Percentiles rank a stretch among this genome's conserved stretches.
Conservation (phyloP, 768 basidiomycete species). For the Daedaleopsis nitida region DNA sequence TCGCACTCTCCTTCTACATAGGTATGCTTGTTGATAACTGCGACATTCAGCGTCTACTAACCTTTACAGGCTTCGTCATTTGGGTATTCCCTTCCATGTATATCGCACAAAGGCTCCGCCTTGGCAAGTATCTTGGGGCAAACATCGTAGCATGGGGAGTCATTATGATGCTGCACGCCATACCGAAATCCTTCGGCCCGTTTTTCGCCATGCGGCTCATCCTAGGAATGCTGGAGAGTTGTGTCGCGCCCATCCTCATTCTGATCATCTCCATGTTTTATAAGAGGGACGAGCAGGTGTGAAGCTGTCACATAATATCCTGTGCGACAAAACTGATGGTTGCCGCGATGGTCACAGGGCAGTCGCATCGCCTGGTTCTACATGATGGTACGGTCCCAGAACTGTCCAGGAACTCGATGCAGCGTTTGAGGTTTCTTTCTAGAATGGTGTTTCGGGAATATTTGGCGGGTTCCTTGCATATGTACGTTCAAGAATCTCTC, state of each 20-base stretch:
- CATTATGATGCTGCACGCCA: conserved; percentile 62
- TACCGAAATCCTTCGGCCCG: conserved; percentile 55
- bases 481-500: conserved; percentile 9
- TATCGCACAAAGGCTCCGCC: conserved; percentile 58
- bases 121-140: conserved; percentile 63
- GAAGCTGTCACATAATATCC: neutral
- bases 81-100: conserved; percentile 72
- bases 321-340: neutral
- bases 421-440: neutral
- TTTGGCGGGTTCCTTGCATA: conserved; percentile 72
- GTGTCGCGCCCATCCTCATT: conserved; percentile 65
- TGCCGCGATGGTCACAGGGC: conserved; percentile 36
- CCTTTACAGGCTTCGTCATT: conserved; percentile 50
- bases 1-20: conserved; percentile 65
- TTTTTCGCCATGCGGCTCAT: conserved; percentile 68
- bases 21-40: conserved; percentile 34
- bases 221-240: conserved; percentile 68
- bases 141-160: conserved; percentile 65
- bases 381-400: conserved; percentile 50
- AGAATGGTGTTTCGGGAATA: conserved; percentile 29
- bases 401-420: too few relatives aligned
- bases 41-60: neutral
- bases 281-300: conserved; percentile 64
- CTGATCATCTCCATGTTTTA: conserved; percentile 69
- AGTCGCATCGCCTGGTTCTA: conserved; percentile 69